These are phyloP conservation scores for Aurinia saxatilis DNA, from an alignment of 345 rosid genomes.

Conservation along the genomic window DNA sequence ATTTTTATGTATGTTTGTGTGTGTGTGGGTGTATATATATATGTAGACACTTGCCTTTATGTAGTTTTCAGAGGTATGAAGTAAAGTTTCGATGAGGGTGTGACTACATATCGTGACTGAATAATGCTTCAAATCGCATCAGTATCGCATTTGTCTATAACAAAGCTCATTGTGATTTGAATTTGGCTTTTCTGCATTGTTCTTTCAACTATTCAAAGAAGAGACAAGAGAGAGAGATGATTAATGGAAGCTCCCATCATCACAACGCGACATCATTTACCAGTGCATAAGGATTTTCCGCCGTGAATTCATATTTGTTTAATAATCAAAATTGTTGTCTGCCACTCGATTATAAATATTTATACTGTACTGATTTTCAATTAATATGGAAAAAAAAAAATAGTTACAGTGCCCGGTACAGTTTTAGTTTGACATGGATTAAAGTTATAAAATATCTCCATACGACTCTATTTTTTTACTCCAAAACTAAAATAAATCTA, in stretches of 20 bases:
- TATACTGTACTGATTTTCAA: no score
- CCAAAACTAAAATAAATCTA: no score
- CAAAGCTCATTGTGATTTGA: constrained; percentile 9
- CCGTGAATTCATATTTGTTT: no score
- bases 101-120: constrained; percentile 17
- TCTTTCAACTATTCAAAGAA: constrained; percentile 7
- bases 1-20: neutral
- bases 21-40: neutral
- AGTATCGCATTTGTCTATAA: constrained; percentile 1
- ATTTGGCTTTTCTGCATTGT: constrained; percentile 5
- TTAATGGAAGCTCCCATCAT: constrained; percentile 28
- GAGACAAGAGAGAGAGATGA: neutral
- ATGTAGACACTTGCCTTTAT: neutral
- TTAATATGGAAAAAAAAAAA: no score
- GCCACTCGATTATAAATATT: no score
- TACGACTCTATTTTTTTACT: no score
- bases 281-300: no score
- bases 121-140: constrained; percentile 27
- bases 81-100: constrained; percentile 3
- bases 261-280: constrained; percentile 12
- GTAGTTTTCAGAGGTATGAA: constrained; percentile 21
- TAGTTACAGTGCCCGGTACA: no score
- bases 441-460: no score
- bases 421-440: no score
- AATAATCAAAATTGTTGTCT: no score